phyloP scores from a whole-genome alignment of 2,329 filamentous ascomycete genomes.

The Colletotrichum noveboracense region DNA sequence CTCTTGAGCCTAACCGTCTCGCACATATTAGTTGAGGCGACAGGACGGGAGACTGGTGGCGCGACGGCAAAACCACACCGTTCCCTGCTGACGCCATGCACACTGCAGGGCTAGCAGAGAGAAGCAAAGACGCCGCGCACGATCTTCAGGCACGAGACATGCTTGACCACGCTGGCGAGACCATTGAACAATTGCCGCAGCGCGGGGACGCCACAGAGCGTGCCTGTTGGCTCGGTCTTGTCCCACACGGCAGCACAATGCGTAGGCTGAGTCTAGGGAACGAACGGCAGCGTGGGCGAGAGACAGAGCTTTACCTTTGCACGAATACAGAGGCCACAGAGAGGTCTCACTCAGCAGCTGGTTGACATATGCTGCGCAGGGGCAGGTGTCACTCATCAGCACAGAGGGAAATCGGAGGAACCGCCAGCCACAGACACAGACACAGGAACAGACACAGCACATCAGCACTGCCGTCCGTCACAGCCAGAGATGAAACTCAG shows the following conservation, averaged over 20 bases:
- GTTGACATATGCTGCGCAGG: not conserved
- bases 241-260: not conserved
- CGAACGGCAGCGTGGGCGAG: not conserved
- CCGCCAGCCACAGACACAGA: not conserved
- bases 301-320: not conserved
- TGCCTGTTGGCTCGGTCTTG: not conserved
- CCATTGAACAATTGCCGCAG: not conserved
- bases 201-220: not conserved
- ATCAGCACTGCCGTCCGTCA: not conserved
- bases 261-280: not conserved
- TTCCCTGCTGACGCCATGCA: not conserved
- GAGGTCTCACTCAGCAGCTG: not conserved
- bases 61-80: not conserved
- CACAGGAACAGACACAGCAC: not conserved
- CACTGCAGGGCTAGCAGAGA: not conserved
- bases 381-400: not conserved
- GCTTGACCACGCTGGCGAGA: not conserved
- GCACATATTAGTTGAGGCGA: not conserved
- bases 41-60: not conserved
- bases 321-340: not conserved
- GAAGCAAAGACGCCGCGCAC: not conserved
- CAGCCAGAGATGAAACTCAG: not conserved
- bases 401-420: not conserved
- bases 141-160: constrained; percentile 14
- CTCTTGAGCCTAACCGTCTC: not conserved